A percentile compares a stretch with the other conserved stretches of the same genome.
Conservation (phyloP, 2,329 filamentous ascomycete species). For the Cryoendolithus antarcticus region DNA sequence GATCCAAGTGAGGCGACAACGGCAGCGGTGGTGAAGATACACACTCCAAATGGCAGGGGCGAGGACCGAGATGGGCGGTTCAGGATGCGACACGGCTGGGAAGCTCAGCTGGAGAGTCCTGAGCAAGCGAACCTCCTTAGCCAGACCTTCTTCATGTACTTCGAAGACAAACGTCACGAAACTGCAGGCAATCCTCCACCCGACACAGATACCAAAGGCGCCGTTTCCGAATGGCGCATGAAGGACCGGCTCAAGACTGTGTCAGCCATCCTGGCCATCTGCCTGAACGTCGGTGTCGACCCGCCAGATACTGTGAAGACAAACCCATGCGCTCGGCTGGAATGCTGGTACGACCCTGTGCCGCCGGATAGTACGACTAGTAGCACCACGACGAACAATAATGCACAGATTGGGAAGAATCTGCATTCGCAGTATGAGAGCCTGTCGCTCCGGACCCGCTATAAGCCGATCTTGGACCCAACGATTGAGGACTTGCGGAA, state of each 20-base stretch:
- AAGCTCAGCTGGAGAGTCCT: constrained; percentile 81
- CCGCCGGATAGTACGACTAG: constrained; percentile 37
- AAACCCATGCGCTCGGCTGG: constrained; percentile 79
- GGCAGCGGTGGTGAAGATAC: no score
- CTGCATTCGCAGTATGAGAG: constrained; percentile 96
- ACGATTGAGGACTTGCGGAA: constrained; percentile 97
- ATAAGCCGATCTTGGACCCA: constrained; percentile 92
- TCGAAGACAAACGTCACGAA: constrained; percentile 94
- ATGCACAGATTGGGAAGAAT: constrained; percentile 87
- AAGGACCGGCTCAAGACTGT: constrained; percentile 92
- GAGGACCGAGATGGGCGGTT: constrained; percentile 12
- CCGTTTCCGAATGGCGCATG: constrained; percentile 91
- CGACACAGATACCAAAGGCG: constrained; percentile 17
- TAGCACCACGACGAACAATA: constrained; percentile 23
- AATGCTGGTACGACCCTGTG: constrained; percentile 93
- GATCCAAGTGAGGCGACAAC: no score
- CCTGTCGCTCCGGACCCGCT: constrained; percentile 84
- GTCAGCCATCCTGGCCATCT: constrained; percentile 84
- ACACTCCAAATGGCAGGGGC: constrained; percentile 11
- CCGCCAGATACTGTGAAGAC: constrained; percentile 96
- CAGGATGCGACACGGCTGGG: constrained; percentile 70
- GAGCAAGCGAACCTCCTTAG: constrained; percentile 70
- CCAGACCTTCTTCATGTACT: constrained; percentile 99
- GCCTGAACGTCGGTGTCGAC: constrained; percentile 93
- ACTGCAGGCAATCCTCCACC: constrained; percentile 78